Evolutionary conservation across 2,329 filamentous ascomycete genomes (phyloP).

Genomic region (Fusarium mangiferae): DNA sequence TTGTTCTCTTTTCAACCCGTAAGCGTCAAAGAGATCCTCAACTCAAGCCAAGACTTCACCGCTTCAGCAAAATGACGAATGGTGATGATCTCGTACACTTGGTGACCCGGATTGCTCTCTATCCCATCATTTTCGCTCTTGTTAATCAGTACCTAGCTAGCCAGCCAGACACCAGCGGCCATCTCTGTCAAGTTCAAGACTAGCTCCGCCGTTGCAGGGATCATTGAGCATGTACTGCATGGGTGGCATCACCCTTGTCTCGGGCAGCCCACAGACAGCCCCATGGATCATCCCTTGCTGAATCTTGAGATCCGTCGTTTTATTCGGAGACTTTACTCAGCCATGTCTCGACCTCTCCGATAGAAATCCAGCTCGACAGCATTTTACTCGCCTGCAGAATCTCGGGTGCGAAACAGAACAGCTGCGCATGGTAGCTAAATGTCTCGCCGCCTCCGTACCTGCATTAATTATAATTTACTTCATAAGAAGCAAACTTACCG

Average conservation of each 20-base stretch:
- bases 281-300: conserved; percentile 22
- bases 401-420: background rate
- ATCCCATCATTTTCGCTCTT: background rate
- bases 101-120: background rate
- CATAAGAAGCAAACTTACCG: background rate
- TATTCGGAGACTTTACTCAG: conserved; percentile 39
- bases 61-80: conserved; percentile 18
- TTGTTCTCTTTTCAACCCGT: background rate
- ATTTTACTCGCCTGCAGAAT: conserved; percentile 16
- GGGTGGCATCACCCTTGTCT: conserved; percentile 21
- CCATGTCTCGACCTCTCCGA: conserved; percentile 33
- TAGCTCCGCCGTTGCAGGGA: background rate
- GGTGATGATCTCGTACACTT: conserved; percentile 2
- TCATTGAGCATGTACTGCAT: conserved; percentile 1
- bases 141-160: background rate
- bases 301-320: conserved; percentile 25
- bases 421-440: conserved; percentile 7
- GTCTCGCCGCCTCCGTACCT: conserved; percentile 29
- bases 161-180: background rate
- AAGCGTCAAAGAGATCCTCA: background rate
- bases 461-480: background rate
- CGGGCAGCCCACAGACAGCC: conserved; percentile 18
- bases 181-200: background rate
- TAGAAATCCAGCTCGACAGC: conserved; percentile 2
- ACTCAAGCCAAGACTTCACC: background rate